phyloP scores from a whole-genome alignment of 331 rosid species.

The Cucumis variabilis region DNA sequence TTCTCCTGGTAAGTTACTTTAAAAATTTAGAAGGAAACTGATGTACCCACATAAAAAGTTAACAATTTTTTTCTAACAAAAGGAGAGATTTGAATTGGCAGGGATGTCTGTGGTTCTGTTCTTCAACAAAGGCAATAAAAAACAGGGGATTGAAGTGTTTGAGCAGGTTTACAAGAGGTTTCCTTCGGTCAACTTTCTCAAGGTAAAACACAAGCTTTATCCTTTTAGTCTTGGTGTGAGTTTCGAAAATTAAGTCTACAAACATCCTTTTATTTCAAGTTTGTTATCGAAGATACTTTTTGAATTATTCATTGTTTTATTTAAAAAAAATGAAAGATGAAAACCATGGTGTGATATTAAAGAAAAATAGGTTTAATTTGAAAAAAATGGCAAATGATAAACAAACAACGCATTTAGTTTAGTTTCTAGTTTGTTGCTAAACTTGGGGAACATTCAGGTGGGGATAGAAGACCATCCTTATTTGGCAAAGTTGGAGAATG shows the following conservation, averaged over 20 bases:
- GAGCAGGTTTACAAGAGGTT: conserved; percentile 78
- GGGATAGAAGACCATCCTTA: conserved; percentile 88
- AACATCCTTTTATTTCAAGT: too few species aligned
- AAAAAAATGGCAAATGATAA: too few species aligned
- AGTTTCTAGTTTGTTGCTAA: background rate
- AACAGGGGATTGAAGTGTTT: conserved; percentile 54
- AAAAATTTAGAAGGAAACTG: background rate
- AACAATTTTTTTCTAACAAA: background rate
- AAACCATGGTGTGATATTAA: too few species aligned
- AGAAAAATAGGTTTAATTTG: too few species aligned
- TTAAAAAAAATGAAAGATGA: too few species aligned
- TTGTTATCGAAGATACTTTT: too few species aligned
- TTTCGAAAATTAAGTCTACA: too few species aligned
- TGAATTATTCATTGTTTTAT: too few species aligned
- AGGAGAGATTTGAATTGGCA: conserved; percentile 29
- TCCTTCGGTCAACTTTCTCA: conserved; percentile 87
- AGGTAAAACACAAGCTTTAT: conserved; percentile 51
- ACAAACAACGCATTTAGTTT: too few species aligned
- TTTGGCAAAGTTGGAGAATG: conserved; percentile 78
- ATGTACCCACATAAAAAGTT: background rate
- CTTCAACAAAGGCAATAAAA: conserved; percentile 61
- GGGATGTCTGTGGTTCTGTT: conserved; percentile 93
- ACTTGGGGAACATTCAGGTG: conserved; percentile 51
- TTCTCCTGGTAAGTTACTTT: conserved; percentile 62
- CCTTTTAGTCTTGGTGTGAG: too few species aligned